These are phyloP conservation scores for Flaveria linearis DNA, from an alignment of 129 eudicot species.

Conservation along the genomic window DNA sequence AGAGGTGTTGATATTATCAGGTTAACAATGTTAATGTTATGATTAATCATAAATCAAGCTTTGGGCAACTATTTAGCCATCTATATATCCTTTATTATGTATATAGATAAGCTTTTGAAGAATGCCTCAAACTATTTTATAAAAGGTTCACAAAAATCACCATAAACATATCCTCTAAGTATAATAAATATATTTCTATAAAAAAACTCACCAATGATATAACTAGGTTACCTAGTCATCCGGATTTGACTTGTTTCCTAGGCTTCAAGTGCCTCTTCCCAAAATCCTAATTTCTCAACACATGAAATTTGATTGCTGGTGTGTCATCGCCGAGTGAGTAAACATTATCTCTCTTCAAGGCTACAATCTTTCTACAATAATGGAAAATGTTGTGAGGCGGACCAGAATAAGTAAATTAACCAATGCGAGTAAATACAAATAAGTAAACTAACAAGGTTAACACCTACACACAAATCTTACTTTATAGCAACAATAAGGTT, in stretches of 20 bases:
- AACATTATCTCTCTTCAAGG: neutral
- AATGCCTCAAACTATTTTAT: neutral
- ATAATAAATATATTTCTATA: neutral
- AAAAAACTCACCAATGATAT: neutral
- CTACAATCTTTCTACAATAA: conserved; percentile 11
- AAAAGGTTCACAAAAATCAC: neutral
- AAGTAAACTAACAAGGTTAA: neutral
- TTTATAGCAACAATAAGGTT: neutral
- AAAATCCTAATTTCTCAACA: conserved; percentile 1
- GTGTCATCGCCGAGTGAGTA: neutral
- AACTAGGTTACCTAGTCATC: neutral
- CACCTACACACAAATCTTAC: neutral
- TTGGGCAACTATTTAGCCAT: neutral
- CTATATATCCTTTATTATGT: neutral
- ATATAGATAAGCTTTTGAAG: neutral
- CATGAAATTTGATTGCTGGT: neutral
- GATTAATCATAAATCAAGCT: neutral
- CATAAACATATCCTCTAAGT: neutral
- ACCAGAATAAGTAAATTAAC: conserved; percentile 5
- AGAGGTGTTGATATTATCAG: neutral
- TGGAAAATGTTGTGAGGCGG: neutral
- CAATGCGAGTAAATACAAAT: neutral
- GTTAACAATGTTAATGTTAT: neutral
- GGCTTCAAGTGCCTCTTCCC: neutral
- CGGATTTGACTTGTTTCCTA: neutral